These are phyloP conservation scores for Sisymbrium altissimum DNA, from an alignment of 345 rosid species.

Conservation along the genomic window DNA sequence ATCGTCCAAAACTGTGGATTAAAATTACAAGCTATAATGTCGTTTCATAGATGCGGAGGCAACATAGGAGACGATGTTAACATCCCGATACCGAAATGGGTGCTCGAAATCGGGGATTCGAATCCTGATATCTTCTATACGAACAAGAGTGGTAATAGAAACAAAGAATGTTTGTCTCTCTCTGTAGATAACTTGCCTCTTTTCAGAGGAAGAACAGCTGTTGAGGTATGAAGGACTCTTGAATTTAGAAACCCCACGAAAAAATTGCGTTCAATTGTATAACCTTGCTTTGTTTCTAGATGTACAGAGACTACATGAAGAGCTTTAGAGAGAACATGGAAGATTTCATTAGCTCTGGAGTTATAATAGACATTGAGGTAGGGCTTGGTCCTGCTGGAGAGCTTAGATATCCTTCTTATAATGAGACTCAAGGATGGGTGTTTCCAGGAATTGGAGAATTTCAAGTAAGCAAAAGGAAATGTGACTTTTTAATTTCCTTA, in stretches of 20 bases:
- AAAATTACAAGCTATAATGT: constrained; percentile 76
- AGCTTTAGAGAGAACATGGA: constrained; percentile 77
- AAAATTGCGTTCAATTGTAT: background rate
- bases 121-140: constrained; percentile 79
- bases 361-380: constrained; percentile 76
- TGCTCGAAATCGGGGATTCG: constrained; percentile 55
- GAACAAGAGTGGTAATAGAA: constrained; percentile 51
- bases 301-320: constrained; percentile 77
- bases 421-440: constrained; percentile 69
- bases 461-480: constrained; percentile 42
- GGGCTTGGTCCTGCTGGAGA: constrained; percentile 97
- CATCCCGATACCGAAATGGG: constrained; percentile 80
- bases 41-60: constrained; percentile 89
- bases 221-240: constrained; percentile 41
- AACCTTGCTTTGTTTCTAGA: constrained; percentile 37
- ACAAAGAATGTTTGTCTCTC: constrained; percentile 62
- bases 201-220: constrained; percentile 64
- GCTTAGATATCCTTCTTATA: constrained; percentile 86
- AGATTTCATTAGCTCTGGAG: constrained; percentile 63
- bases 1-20: constrained; percentile 45
- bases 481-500: background rate
- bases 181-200: constrained; percentile 70
- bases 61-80: constrained; percentile 72
- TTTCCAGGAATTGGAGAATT: constrained; percentile 92
- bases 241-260: background rate